These are phyloP conservation scores for Nigrospora osmanthi DNA, from an alignment of 2,329 filamentous ascomycete species.

Conservation along the genomic window DNA sequence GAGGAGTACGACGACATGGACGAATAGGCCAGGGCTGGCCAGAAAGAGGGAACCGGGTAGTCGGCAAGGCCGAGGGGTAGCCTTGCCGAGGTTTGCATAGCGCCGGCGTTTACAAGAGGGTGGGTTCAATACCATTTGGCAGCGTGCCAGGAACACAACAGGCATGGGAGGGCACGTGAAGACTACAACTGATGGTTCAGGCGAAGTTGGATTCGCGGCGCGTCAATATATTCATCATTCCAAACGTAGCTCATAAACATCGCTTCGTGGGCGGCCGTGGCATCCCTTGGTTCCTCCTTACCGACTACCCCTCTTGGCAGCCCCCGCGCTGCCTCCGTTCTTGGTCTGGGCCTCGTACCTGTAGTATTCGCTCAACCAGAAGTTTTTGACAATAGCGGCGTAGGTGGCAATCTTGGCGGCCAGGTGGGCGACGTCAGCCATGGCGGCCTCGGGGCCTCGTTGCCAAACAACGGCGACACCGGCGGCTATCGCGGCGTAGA, in stretches of 20 bases:
- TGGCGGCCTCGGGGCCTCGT: constrained; percentile 57
- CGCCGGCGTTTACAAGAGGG: not conserved
- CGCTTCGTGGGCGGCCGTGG: not conserved
- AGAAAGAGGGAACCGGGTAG: too few species aligned
- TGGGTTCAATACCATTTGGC: constrained; percentile 1
- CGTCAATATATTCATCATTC: not conserved
- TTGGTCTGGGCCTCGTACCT: constrained; percentile 43
- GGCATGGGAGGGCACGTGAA: not conserved
- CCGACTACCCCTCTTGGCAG: constrained; percentile 1
- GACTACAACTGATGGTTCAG: not conserved
- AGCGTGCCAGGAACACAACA: too few species aligned
- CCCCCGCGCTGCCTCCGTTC: constrained; percentile 8
- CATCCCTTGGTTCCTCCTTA: not conserved
- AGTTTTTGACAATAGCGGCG: constrained; percentile 37
- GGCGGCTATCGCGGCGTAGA: constrained; percentile 54
- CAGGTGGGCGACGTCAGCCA: constrained; percentile 45
- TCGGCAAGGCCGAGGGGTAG: not conserved
- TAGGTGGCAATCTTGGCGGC: constrained; percentile 36
- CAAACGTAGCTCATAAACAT: not conserved
- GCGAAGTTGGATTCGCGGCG: not conserved
- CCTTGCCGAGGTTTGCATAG: constrained; percentile 1
- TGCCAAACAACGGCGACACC: constrained; percentile 52
- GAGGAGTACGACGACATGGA: constrained; percentile 17
- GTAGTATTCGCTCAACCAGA: constrained; percentile 51
- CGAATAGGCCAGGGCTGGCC: not conserved